Conservation (phyloP, 1,139 yeast species). For the Debaryomyces udenii region DNA sequence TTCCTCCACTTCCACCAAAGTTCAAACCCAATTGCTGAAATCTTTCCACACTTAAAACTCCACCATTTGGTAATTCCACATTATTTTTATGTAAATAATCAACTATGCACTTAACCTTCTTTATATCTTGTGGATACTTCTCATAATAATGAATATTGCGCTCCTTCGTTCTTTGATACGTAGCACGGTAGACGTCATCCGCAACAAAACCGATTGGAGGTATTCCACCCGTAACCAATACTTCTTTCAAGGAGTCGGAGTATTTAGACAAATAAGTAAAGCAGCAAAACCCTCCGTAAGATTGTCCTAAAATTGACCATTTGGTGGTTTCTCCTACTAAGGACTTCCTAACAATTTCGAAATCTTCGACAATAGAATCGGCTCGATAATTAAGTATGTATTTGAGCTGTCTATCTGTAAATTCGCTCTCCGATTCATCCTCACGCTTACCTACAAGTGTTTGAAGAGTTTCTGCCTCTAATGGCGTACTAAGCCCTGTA, state of each 20-base stretch:
- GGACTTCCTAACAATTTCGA: slow-evolving; percentile 44
- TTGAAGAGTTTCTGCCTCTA: slow-evolving; percentile 37
- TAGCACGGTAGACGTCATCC: slow-evolving; percentile 52
- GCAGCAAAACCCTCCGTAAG: slow-evolving; percentile 59
- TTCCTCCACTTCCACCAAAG: slow-evolving; percentile 56
- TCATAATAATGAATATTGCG: slow-evolving; percentile 51
- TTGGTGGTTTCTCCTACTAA: slow-evolving; percentile 35
- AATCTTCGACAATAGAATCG: slow-evolving; percentile 53
- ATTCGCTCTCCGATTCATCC: slow-evolving; percentile 22
- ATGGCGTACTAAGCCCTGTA: slow-evolving; percentile 54
- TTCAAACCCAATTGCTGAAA: slow-evolving; percentile 55
- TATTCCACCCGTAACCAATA: slow-evolving; percentile 57
- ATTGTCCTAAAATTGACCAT: slow-evolving; percentile 60
- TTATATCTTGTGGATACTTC: slow-evolving; percentile 51
- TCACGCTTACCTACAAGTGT: slow-evolving; percentile 19
- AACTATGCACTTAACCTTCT: slow-evolving; percentile 41
- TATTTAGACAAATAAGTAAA: slow-evolving; percentile 53
- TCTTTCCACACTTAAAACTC: slow-evolving; percentile 49
- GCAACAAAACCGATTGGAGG: slow-evolving; percentile 51
- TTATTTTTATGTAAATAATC: slow-evolving; percentile 31
- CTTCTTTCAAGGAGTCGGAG: slow-evolving; percentile 42
- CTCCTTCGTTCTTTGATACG: slow-evolving; percentile 49
- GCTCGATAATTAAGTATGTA: slow-evolving; percentile 52
- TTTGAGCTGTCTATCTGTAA: slow-evolving; percentile 31
- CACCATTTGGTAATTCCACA: slow-evolving; percentile 52